These are phyloP conservation scores for Neospora caninum DNA, from an alignment of 169 alveolate genomes.

Conservation along the genomic window DNA sequence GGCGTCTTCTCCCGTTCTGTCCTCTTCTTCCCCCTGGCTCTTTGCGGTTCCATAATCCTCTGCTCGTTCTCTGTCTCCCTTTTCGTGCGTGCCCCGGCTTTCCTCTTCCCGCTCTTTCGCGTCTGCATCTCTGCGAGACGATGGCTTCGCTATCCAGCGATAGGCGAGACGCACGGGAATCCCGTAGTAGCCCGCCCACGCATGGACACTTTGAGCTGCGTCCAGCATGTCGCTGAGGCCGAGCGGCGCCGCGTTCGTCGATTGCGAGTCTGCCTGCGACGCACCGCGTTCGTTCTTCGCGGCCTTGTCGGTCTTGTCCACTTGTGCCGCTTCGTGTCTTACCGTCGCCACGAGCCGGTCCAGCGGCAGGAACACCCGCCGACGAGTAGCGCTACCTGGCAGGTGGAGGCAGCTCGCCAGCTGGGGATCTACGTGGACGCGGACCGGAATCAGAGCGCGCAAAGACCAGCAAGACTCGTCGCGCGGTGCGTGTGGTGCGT, in stretches of 20 bases:
- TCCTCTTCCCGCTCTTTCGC: not conserved
- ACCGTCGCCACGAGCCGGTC: conserved; percentile 22
- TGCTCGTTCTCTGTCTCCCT: not conserved
- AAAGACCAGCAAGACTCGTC: not conserved
- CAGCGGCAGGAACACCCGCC: conserved; percentile 21
- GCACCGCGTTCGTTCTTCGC: not conserved
- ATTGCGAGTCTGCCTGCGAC: not conserved
- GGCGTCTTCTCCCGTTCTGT: not conserved
- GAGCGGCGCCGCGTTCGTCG: not conserved
- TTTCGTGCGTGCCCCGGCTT: not conserved
- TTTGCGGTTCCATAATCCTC: not conserved
- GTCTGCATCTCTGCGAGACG: not conserved
- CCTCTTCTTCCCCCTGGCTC: not conserved
- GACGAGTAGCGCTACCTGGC: not conserved
- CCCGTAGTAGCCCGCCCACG: not conserved
- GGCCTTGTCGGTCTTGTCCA: not conserved
- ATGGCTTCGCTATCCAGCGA: not conserved
- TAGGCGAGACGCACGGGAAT: not conserved
- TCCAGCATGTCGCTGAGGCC: not conserved
- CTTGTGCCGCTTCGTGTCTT: not conserved
- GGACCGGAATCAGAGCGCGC: not conserved
- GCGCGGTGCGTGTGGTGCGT: not conserved
- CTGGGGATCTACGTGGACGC: not conserved
- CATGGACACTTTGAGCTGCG: not conserved
- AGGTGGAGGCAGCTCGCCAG: not conserved